Percentiles rank a stretch among this genome's conserved stretches.
Conservation (phyloP, 75 land plant genomes). For the Gnetum montanum region DNA sequence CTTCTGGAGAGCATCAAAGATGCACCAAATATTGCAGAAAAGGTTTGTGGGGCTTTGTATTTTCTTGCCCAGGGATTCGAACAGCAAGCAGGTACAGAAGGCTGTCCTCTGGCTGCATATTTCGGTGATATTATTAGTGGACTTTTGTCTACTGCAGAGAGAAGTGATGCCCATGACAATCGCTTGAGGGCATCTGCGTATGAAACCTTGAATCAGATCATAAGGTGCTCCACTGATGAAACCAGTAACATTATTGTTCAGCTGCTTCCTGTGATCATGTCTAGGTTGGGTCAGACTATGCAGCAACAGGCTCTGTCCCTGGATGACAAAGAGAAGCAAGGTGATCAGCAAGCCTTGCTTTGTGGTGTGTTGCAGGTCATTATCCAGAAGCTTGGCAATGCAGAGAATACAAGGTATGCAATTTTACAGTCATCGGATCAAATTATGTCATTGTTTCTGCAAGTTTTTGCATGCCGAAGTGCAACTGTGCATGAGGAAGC, state of each 20-base stretch:
- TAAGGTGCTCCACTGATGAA: constrained; percentile 43
- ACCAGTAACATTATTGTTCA: constrained; percentile 34
- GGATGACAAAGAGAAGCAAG: constrained; percentile 58
- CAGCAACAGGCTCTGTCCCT: constrained; percentile 43
- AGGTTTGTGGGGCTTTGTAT: constrained; percentile 84
- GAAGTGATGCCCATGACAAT: constrained; percentile 41
- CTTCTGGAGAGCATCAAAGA: constrained; percentile 65
- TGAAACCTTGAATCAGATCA: constrained; percentile 65
- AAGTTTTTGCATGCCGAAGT: constrained; percentile 58
- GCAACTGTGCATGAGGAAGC: constrained; percentile 78
- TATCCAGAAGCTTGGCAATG: constrained; percentile 46
- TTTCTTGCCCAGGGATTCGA: constrained; percentile 73
- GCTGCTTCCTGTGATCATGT: constrained; percentile 47
- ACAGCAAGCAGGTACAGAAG: constrained; percentile 24
- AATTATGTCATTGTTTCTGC: constrained; percentile 51
- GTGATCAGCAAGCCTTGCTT: constrained; percentile 52
- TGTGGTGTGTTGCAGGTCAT: constrained; percentile 72
- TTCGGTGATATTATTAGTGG: constrained; percentile 30
- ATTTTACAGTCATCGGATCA: constrained; percentile 56
- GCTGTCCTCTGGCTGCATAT: constrained; percentile 37
- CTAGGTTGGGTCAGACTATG: constrained; percentile 35
- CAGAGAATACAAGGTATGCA: constrained; percentile 32
- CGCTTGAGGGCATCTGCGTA: constrained; percentile 59
- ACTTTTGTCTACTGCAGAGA: constrained; percentile 41
- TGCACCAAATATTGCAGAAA: constrained; percentile 68